Base-by-base conservation (phyloP, 1,139 yeast genomes). In the Ogataea hybrid region DNA sequence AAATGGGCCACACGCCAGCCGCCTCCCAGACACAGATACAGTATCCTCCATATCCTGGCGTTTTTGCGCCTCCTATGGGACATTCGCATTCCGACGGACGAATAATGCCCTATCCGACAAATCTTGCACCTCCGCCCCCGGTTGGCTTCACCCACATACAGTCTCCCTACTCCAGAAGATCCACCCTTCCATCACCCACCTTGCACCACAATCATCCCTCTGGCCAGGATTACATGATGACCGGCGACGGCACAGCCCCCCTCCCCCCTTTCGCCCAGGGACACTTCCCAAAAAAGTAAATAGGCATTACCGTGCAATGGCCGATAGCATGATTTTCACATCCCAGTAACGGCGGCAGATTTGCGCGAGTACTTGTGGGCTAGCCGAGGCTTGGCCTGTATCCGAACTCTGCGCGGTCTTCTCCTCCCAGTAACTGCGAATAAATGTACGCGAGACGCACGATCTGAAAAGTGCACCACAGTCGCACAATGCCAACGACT, bases 41-140 rank as follows among this genome's bases (percentile, higher is more conserved):
- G 23, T 37, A 37, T 12, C 30, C 36, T 10, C 33, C 41, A 3
- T 21, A 27, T n/a, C 10, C 12, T 2, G 36, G 28, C n/a, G 28
- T 20, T 3, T 32, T 27, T 14, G 35, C 41, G 6, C 41, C 41
- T 4, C 41, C 37, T 4, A 22, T 28, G 12, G 32, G 17, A 8
- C 32, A 38, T 16, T 22, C 22, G n/a, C 41, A 25, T 2, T 14
- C 31, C 15, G 40, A 37, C 5, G 34, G 29, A 4, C 21, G 18
- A 5, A 17, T 14, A 5, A 25, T 32, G 22, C 30, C 29, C 10
- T 37, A 37, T 16, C 35, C 30, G n/a, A n/a, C 18, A 8, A 25
- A 30, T 11, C 41, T 22, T 6, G 33, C 36, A 3, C 42, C 25
- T 5, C 37, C 35, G 5, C 31, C 37, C 8, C 32, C 16, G 9